Evolutionary conservation across 2,329 filamentous ascomycete species (phyloP), one percentile per base, ranked within the genome.

Genomic region (Pseudogymnoascus sp.): DNA sequence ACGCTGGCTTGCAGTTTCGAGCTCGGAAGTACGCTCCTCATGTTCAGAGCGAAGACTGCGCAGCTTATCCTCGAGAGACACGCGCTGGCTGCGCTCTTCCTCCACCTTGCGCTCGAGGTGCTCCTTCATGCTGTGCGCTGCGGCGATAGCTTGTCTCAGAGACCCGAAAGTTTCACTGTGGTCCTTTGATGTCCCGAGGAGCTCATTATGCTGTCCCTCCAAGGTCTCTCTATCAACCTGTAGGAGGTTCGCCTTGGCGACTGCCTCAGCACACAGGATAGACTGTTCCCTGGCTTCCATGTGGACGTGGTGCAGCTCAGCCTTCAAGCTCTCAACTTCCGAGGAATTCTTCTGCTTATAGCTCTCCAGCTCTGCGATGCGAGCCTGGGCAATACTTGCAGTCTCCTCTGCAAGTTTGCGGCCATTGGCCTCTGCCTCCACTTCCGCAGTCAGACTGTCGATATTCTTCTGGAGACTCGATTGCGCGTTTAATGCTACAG

Each of bases 391-490:
- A 26, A 91, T 90, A 68, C 87, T 87, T 4, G 89, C 83, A 1
- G 91, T 96, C 65, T 97, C 93, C 71, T 99, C 95, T 0, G 95
- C 92, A 13, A 97, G 79, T 70, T 91, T 87, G 60, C 91, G 86
- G 4, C 91, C 88, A 65, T 85, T 88, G 72, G 82, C 91, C 76
- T 99, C 96, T 0, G 91, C 86, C 33, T 91, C 87, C 1, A 96
- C 79, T 64, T 97, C 91, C 3, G 82, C 77, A 21, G 80, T 83
- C 61, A 91, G 73, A 17, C 84, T 81, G 44, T 95, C 89, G 1
- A 96, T 75, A 66, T 86, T 88, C n/a, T 83, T 82, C 67, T 89
- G 88, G n/a, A 97, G 79, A 65, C 96, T 91, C 63, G 85, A 87
- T 67, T 97, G 91, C 4, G 87, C 79, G 62, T 88, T 87, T 5